Evolutionary conservation across 495 filamentous ascomycete species (phyloP).

Genomic region (Rusavskia elegans): DNA sequence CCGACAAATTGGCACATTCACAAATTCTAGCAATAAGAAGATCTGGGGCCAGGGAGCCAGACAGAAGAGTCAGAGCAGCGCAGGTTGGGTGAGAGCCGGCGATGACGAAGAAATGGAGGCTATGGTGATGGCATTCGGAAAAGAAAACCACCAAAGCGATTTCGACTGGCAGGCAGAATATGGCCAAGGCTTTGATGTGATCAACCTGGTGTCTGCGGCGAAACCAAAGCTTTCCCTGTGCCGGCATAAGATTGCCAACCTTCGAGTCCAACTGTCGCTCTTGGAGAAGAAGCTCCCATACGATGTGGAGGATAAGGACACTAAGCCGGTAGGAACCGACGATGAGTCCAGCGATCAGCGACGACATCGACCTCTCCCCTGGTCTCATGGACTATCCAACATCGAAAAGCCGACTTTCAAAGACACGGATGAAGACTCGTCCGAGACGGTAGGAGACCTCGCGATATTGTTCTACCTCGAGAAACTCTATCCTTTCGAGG

Average conservation of each 20-base stretch:
- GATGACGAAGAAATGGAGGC: slow-evolving; percentile 39
- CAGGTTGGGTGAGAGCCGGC: slow-evolving; percentile 50
- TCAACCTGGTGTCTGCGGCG: slow-evolving; percentile 45
- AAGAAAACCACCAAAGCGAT: slow-evolving; percentile 57
- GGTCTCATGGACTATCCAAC: slow-evolving; percentile 14
- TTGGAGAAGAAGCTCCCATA: slow-evolving; percentile 44
- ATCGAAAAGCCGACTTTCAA: slow-evolving; percentile 28
- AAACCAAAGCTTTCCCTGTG: slow-evolving; percentile 36
- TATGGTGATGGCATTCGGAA: slow-evolving; percentile 66
- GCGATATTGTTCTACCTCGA: slow-evolving; percentile 41
- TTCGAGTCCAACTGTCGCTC: slow-evolving; percentile 39
- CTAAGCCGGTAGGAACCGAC: neutral
- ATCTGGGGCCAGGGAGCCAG: slow-evolving; percentile 93
- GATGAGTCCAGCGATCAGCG: neutral
- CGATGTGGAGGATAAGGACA: slow-evolving; percentile 14
- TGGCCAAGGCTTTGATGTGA: slow-evolving; percentile 71
- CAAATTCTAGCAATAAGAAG: slow-evolving; percentile 37
- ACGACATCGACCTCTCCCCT: slow-evolving; percentile 5
- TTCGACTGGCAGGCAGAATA: slow-evolving; percentile 75
- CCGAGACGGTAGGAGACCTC: slow-evolving; percentile 28
- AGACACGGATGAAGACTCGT: slow-evolving; percentile 33
- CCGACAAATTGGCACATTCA: slow-evolving; percentile 72
- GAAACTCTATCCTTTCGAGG: slow-evolving; percentile 23
- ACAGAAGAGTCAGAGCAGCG: slow-evolving; percentile 40
- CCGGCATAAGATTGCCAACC: slow-evolving; percentile 36